These are phyloP conservation scores for Rugonectria rugulosa DNA, from an alignment of 2,329 filamentous ascomycete genomes.

Conservation along the genomic window DNA sequence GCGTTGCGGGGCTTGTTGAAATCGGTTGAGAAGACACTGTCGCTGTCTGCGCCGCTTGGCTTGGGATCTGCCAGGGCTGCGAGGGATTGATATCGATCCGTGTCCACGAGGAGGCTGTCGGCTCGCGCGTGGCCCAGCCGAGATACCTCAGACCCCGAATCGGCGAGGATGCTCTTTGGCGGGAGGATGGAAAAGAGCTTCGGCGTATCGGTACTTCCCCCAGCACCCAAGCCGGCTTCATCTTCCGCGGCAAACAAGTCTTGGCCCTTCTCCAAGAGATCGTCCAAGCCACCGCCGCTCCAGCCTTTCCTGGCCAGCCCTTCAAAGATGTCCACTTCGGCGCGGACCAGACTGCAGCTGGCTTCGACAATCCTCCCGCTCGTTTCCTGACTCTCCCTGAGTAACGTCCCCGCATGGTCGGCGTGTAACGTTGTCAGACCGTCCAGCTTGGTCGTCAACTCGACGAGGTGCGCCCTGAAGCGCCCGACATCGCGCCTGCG, in stretches of 20 bases:
- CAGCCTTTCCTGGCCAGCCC: conserved; percentile 71
- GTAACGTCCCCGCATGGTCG: conserved; percentile 64
- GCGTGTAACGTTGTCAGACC: conserved; percentile 67
- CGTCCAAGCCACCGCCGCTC: conserved; percentile 71
- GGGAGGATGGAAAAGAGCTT: conserved; percentile 72
- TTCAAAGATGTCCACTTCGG: conserved; percentile 76
- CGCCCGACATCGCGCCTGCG: conserved; percentile 66
- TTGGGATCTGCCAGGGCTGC: conserved; percentile 51
- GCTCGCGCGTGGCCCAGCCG: conserved; percentile 51
- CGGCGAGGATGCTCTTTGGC: conserved; percentile 69
- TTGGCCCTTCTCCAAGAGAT: conserved; percentile 68
- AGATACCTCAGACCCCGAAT: conserved; percentile 51
- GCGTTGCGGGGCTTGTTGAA: conserved; percentile 62
- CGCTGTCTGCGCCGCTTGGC: conserved; percentile 47
- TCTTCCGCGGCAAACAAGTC: conserved; percentile 64
- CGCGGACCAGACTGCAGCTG: conserved; percentile 69
- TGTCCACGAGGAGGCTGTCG: conserved; percentile 63
- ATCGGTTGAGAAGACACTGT: conserved; percentile 62
- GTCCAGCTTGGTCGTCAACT: conserved; percentile 68
- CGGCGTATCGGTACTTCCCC: conserved; percentile 43
- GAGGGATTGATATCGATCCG: conserved; percentile 65
- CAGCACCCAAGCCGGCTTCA: conserved; percentile 42
- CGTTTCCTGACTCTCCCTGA: conserved; percentile 71
- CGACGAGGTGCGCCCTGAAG: conserved; percentile 69
- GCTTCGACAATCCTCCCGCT: conserved; percentile 69